These are phyloP conservation scores for Pichia sp. DNA, from an alignment of 1,139 yeast species.

Conservation along the genomic window DNA sequence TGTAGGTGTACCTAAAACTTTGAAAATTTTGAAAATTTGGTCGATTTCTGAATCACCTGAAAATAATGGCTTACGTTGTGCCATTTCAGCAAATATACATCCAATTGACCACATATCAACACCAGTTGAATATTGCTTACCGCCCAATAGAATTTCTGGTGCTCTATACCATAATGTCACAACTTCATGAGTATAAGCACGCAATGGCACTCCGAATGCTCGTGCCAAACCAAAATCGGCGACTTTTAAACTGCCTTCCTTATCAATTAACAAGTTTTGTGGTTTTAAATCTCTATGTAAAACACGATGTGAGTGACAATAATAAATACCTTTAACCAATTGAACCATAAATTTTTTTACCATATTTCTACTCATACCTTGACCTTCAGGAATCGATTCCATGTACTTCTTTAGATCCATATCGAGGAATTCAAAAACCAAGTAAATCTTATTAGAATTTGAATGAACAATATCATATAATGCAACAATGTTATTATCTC, in stretches of 20 bases:
- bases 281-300: slow-evolving; percentile 96
- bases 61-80: slow-evolving; percentile 88
- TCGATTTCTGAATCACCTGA: slow-evolving; percentile 98
- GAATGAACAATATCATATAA: slow-evolving; percentile 93
- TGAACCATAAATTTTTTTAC: slow-evolving; percentile 92
- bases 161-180: slow-evolving; percentile 98
- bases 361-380: slow-evolving; percentile 84
- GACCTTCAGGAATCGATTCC: slow-evolving; percentile 93
- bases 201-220: slow-evolving; percentile 93
- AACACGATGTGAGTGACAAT: slow-evolving; percentile 93
- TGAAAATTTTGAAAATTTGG: slow-evolving; percentile 90
- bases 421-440: slow-evolving; percentile 91
- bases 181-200: slow-evolving; percentile 96
- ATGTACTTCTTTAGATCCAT: slow-evolving; percentile 92
- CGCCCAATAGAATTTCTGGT: slow-evolving; percentile 93
- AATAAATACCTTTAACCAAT: slow-evolving; percentile 84
- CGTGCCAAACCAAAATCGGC: slow-evolving; percentile 98
- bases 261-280: slow-evolving; percentile 86
- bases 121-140: slow-evolving; percentile 95
- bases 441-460: slow-evolving; percentile 88
- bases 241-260: slow-evolving; percentile 89
- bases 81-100: slow-evolving; percentile 98
- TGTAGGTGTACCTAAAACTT: slow-evolving; percentile 90
- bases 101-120: slow-evolving; percentile 99
- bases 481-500: slow-evolving; percentile 87